Evolutionary conservation across 2,329 filamentous ascomycete species (phyloP).

Genomic region (Zasmidium angulare): DNA sequence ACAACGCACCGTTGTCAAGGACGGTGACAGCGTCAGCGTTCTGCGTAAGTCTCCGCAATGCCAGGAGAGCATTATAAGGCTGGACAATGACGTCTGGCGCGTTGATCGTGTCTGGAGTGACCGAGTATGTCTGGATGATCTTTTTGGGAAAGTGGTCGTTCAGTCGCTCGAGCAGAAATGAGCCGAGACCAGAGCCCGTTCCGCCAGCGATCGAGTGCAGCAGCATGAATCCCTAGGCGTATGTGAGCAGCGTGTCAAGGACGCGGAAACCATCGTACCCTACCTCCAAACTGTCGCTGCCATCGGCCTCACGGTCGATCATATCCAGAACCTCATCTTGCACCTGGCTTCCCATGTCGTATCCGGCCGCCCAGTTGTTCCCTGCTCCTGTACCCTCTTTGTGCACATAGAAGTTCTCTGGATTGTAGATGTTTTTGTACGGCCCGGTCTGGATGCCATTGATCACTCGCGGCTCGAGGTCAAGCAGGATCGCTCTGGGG

Average conservation of each 20-base stretch:
- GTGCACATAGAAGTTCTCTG: slow-evolving; percentile 97
- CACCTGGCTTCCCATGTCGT: slow-evolving; percentile 85
- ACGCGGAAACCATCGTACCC: background rate
- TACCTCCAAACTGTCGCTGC: slow-evolving; percentile 92
- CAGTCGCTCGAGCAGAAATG: slow-evolving; percentile 88
- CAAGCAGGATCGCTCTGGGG: slow-evolving; percentile 89
- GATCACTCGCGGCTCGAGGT: slow-evolving; percentile 91
- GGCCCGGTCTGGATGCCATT: slow-evolving; percentile 88
- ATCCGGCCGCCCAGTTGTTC: slow-evolving; percentile 98
- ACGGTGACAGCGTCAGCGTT: slow-evolving; percentile 98
- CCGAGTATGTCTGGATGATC: slow-evolving; percentile 97
- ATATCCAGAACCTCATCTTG: slow-evolving; percentile 99
- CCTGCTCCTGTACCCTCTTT: slow-evolving; percentile 91
- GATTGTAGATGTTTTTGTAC: slow-evolving; percentile 99
- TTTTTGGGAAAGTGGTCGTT: slow-evolving; percentile 99
- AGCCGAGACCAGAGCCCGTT: slow-evolving; percentile 92
- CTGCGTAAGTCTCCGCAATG: slow-evolving; percentile 86
- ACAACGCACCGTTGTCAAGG: slow-evolving; percentile 90
- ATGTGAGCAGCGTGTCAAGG: background rate
- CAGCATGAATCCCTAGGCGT: slow-evolving; percentile 84
- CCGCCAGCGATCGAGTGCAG: slow-evolving; percentile 97
- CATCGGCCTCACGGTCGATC: slow-evolving; percentile 97
- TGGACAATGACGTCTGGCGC: slow-evolving; percentile 91
- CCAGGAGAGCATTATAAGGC: slow-evolving; percentile 93
- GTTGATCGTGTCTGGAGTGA: slow-evolving; percentile 91